phyloP scores from a whole-genome alignment of 2,329 filamentous ascomycete genomes.

The Xylaria sp. region DNA sequence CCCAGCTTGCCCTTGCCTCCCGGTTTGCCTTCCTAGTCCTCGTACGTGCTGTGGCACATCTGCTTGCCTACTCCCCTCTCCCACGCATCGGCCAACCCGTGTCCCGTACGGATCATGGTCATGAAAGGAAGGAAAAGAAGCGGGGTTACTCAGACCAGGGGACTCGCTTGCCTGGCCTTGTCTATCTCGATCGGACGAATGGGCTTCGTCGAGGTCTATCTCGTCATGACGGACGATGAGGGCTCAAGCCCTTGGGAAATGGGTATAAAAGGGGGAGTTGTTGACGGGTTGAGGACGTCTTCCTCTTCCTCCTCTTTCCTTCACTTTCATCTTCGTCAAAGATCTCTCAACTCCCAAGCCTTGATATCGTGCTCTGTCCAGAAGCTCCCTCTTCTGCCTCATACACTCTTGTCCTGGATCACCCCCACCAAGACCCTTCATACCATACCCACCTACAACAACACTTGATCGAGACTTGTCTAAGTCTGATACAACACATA shows the following conservation, averaged over 20 bases:
- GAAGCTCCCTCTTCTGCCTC: slow-evolving; percentile 19
- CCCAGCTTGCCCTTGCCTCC: slow-evolving; percentile 19
- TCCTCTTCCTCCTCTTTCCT: slow-evolving; percentile 58
- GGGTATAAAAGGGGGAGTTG: slow-evolving; percentile 66
- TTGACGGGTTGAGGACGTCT: slow-evolving; percentile 47
- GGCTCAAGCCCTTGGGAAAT: slow-evolving; percentile 36
- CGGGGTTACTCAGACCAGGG: slow-evolving; percentile 38
- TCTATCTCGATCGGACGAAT: slow-evolving; percentile 34
- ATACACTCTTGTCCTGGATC: slow-evolving; percentile 11
- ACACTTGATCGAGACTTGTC: slow-evolving; percentile 28
- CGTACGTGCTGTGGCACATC: slow-evolving; percentile 12
- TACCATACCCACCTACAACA: slow-evolving; percentile 22
- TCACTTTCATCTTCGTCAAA: slow-evolving; percentile 42
- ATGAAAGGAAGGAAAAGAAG: slow-evolving; percentile 16
- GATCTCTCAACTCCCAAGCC: slow-evolving; percentile 28
- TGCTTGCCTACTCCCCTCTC: slow-evolving; percentile 38
- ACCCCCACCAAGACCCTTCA: slow-evolving; percentile 22
- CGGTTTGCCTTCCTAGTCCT: slow-evolving; percentile 6
- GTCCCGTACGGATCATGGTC: slow-evolving; percentile 28
- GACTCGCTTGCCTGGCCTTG: neutral
- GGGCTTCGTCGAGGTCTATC: slow-evolving; percentile 34
- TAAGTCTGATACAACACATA: slow-evolving; percentile 28
- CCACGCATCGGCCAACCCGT: slow-evolving; percentile 19
- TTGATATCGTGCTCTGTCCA: slow-evolving; percentile 23
- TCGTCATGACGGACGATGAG: slow-evolving; percentile 14